Evolutionary conservation across 2,329 filamentous ascomycete species (phyloP).

Genomic region (Aschersonia sp.): DNA sequence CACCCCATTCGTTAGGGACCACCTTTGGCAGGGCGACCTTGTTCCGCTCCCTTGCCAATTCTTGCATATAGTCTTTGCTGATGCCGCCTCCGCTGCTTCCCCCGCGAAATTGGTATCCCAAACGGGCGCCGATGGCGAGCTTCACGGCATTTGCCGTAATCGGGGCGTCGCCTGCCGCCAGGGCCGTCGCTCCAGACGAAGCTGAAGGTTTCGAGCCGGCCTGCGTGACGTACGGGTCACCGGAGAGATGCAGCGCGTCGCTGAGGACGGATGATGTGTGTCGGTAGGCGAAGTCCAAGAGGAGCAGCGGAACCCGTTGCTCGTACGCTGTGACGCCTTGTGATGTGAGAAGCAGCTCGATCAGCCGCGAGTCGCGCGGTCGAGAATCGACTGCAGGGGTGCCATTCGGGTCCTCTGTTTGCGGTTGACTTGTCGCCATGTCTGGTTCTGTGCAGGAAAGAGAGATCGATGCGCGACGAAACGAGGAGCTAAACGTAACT

Average conservation of each 20-base stretch:
- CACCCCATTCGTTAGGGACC: constrained; percentile 50
- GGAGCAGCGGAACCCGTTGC: constrained; percentile 65
- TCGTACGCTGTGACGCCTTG: constrained; percentile 71
- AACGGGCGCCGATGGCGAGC: constrained; percentile 55
- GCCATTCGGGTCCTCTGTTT: constrained; percentile 36
- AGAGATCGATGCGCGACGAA: not conserved
- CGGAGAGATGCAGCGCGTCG: constrained; percentile 54
- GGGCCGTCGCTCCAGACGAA: constrained; percentile 31
- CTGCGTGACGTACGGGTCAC: constrained; percentile 51
- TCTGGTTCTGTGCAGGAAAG: not conserved
- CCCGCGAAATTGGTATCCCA: constrained; percentile 54
- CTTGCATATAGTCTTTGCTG: constrained; percentile 62
- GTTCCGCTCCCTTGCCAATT: constrained; percentile 60
- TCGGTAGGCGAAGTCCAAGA: constrained; percentile 78
- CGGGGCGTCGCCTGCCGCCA: constrained; percentile 34
- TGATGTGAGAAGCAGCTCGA: constrained; percentile 66
- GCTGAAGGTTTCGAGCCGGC: constrained; percentile 38
- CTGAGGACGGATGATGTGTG: constrained; percentile 59
- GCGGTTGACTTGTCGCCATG: constrained; percentile 26
- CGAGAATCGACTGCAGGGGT: constrained; percentile 31
- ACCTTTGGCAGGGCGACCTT: constrained; percentile 49
- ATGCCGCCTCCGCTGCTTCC: constrained; percentile 37
- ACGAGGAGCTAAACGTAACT: no score
- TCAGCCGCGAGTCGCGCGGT: constrained; percentile 64
- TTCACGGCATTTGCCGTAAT: constrained; percentile 54